Percentiles rank a stretch among this genome's conserved stretches.
These are phyloP conservation scores for Picochlorum sp. DNA, from an alignment of 139 green algal genomes.

Conservation along the genomic window DNA sequence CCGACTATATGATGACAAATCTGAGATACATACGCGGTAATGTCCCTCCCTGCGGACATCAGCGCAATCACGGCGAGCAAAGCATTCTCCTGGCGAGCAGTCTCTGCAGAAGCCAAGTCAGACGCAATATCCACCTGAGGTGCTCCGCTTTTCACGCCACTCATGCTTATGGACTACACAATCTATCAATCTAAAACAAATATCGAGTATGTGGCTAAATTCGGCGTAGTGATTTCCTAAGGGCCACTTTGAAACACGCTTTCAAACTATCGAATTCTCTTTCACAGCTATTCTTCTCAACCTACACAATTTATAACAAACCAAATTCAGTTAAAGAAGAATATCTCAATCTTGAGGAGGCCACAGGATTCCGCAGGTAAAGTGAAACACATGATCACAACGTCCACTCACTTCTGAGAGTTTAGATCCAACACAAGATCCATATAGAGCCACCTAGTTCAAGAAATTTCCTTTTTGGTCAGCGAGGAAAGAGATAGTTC, in stretches of 20 bases:
- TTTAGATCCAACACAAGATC: background rate
- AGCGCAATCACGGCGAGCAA: slow-evolving; percentile 16
- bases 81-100: slow-evolving; percentile 12
- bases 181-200: background rate
- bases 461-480: background rate
- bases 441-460: background rate
- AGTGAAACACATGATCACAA: too few relatives aligned
- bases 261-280: slow-evolving; percentile 25
- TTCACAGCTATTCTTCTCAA: slow-evolving; percentile 28
- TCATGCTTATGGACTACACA: background rate
- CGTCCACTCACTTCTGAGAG: background rate
- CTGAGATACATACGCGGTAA: background rate
- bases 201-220: background rate
- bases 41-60: slow-evolving; percentile 17
- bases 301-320: slow-evolving; percentile 4
- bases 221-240: slow-evolving; percentile 10
- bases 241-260: slow-evolving; percentile 13
- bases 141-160: background rate
- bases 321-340: too few relatives aligned
- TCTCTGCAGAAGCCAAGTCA: slow-evolving; percentile 18
- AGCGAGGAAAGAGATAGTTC: too few relatives aligned
- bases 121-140: slow-evolving; percentile 10
- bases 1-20: slow-evolving; percentile 15
- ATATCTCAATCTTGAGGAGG: too few relatives aligned
- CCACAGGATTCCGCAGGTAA: too few relatives aligned